Base-by-base conservation (phyloP, 1,284 basidiomycete genomes). In the Prillingera fragicola region DNA sequence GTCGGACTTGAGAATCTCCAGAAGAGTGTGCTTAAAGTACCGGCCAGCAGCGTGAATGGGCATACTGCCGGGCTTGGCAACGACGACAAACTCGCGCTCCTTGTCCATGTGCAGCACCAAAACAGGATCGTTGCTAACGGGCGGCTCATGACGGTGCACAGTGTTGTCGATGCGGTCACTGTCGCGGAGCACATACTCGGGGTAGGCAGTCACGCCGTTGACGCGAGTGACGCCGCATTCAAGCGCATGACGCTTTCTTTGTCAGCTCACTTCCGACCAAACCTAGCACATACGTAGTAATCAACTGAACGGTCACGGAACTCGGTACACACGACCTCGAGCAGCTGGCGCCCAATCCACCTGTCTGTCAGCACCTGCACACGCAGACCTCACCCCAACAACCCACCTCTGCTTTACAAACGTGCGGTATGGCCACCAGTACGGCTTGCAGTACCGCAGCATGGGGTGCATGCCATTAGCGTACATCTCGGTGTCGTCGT, bases 141-240 rank as follows among this genome's bases (percentile, higher is more conserved):
- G 90, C 4, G 95, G 94, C 70, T 99, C 95, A 66, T 99, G 95
- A 14, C 89, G 77, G 70, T 96, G 92, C 2, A 94, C 89, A 5
- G 89, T 80, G 65, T 96, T 96, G 62, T 91, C 87, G 44, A 96
- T 83, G 40, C 87, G 77, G 70, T 98, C 95, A 9, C 90, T 89
- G 62, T 95, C 85, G 44, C 76, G 76, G 40, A 99, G 77, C 19
- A 92, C 77, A 8, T 84, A 85, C 46, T 86, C 82, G 4, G 88
- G 84, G 33, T 76, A 78, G 3, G 90, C 90, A 13, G 81, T 74
- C 41, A 82, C 79, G 14, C 90, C 91, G 62, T 98, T 97, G 48
- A 99, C 80, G 6, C 86, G 89, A 10, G 90, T 95, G 17, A 95
- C 87, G 3, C 94, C 94, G n/a, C 86, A 87, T 62, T 91, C 84